These are phyloP conservation scores for Combretum micranthum DNA, from an alignment of 345 rosid genomes.

Conservation along the genomic window DNA sequence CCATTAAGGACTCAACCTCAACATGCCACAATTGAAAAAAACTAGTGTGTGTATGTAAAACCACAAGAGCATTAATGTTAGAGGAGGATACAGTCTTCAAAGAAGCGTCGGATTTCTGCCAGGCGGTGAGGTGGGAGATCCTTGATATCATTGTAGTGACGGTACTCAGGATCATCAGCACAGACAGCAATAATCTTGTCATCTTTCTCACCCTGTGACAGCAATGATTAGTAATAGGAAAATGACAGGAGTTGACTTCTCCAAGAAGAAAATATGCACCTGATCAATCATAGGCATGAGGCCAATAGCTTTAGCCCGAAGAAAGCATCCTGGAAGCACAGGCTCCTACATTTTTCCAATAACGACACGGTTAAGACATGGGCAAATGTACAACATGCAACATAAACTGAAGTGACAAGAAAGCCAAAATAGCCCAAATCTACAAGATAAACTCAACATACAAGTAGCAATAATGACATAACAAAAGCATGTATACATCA, in stretches of 20 bases:
- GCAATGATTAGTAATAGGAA: conserved; percentile 1
- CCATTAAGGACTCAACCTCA: conserved; percentile 15
- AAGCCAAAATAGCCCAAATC: no score
- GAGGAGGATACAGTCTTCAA: conserved; percentile 45
- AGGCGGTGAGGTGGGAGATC: conserved; percentile 52
- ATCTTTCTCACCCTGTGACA: conserved; percentile 88
- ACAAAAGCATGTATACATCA: no score
- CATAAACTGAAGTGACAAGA: no score
- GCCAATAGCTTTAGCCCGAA: conserved; percentile 96
- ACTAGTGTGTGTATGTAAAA: not conserved
- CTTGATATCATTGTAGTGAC: conserved; percentile 41
- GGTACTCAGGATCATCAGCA: conserved; percentile 54
- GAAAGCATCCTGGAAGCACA: conserved; percentile 81
- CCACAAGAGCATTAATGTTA: not conserved
- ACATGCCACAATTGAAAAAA: not conserved
- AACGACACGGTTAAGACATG: no score
- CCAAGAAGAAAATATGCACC: conserved; percentile 28
- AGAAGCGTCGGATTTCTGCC: conserved; percentile 51
- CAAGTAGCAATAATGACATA: no score
- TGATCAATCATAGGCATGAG: conserved; percentile 99
- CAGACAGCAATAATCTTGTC: conserved; percentile 64
- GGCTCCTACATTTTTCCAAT: not conserved
- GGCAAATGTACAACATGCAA: no score
- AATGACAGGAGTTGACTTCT: not conserved
- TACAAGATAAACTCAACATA: no score